Evolutionary conservation across 2,329 filamentous ascomycete genomes (phyloP), one percentile per base, ranked within the genome.

Genomic region (Nothophoma quercina): DNA sequence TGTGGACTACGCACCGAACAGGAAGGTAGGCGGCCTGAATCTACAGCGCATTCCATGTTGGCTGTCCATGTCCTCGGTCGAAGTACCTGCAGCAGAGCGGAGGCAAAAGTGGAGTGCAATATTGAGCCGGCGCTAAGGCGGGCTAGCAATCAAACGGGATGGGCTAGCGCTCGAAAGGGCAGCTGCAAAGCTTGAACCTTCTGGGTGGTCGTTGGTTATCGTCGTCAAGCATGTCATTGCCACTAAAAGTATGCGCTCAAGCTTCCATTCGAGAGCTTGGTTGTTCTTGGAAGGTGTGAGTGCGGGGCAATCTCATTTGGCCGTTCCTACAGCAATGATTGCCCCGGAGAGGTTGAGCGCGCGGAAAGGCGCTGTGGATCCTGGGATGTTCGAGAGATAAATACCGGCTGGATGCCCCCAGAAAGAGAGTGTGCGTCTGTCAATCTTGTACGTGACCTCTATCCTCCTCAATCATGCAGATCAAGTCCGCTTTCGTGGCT

Each of bases 401-500:
- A 50, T 55, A 55, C 26, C 23, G 18, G 39, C 5, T 28, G 10
- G 8, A 1, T 4, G 18, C 45, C 33, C 35, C 35, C 26, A 21
- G 23, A 9, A 16, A 32, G 5, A 6, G 26, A 29, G 34, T 35
- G 51, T 55, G 45, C 51, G 51, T 49, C 35, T 47, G 39, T 55
- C 35, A 45, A 32, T 15, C 16, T 23, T 49, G 28, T 40, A 44
- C 44, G 44, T 45, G 51, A 50, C 45, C 34, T 36, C 22, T 45
- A 26, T 15, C 8, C 21, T 38, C 18, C 10, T 49, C 51, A 52
- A 59, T 41, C 26, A 70, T 70, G 67, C 60, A 58, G 19, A 46
- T 58, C 39, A 35, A 65, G 38, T 48, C 57, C 34, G 61, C 63
- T 26, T 52, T 65, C 16, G 49, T 74, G 48, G 59, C 69, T 32